These are phyloP conservation scores for Allium sativum DNA, from an alignment of 106 monocot genomes.

Conservation along the genomic window DNA sequence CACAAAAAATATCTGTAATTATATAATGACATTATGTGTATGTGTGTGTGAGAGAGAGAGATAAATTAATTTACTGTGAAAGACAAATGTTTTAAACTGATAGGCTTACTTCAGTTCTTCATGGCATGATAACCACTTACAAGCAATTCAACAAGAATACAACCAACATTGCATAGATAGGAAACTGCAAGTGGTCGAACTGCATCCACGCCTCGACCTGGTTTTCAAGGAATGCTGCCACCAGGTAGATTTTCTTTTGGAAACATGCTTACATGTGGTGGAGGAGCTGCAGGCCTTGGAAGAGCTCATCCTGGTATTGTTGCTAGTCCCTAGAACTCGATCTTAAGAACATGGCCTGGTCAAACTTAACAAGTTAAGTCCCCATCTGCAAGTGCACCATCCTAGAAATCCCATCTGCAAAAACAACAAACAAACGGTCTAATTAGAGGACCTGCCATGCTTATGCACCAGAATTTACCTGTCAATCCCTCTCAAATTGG, in stretches of 20 bases:
- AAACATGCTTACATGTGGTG: constrained; percentile 37
- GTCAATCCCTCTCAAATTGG: constrained; percentile 40
- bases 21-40: too few relatives aligned
- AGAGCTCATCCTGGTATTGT: constrained; percentile 34
- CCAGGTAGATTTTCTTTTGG: constrained; percentile 53
- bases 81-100: too few relatives aligned
- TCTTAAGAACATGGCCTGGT: constrained; percentile 78
- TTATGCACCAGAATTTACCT: constrained; percentile 52
- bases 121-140: too few relatives aligned
- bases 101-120: too few relatives aligned
- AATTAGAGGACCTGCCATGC: constrained; percentile 32
- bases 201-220: constrained; percentile 46
- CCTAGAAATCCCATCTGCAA: constrained; percentile 25
- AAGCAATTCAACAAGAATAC: too few relatives aligned
- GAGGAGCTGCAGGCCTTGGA: constrained; percentile 41
- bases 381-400: constrained; percentile 42
- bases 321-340: constrained; percentile 44
- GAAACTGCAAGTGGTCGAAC: too few relatives aligned
- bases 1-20: too few relatives aligned
- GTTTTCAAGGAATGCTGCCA: constrained; percentile 55
- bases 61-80: too few relatives aligned
- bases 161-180: too few relatives aligned
- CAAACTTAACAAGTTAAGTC: constrained; percentile 60
- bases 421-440: constrained; percentile 37
- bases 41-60: too few relatives aligned